Percentiles rank a stretch among this genome's conserved stretches.
These are phyloP conservation scores for Eucalyptus cloeziana DNA, from an alignment of 345 rosid species.

Conservation along the genomic window DNA sequence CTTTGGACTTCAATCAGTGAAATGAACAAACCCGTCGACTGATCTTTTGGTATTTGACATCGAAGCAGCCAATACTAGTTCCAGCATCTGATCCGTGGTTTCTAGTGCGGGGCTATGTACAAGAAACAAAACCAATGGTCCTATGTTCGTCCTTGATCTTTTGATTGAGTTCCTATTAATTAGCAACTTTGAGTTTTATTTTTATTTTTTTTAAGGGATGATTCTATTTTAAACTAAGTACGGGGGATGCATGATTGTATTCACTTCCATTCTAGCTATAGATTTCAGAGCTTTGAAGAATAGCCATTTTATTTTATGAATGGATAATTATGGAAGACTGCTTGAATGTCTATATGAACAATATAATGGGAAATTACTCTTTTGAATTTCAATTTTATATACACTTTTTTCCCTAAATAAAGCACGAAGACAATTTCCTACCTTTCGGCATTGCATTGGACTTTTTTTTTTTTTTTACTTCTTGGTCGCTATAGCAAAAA, in stretches of 20 bases:
- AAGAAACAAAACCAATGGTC: background rate
- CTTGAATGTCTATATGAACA: background rate
- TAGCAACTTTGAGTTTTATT: no score
- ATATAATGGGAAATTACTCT: background rate
- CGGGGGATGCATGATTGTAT: background rate
- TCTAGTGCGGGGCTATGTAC: accelerated
- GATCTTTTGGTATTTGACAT: background rate
- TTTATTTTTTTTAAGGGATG: background rate
- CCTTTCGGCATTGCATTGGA: background rate
- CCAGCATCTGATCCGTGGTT: background rate
- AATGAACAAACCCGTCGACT: background rate
- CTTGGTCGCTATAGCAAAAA: background rate
- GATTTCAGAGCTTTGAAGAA: background rate
- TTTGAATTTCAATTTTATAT: background rate
- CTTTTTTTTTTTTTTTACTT: background rate
- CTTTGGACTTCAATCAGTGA: accelerated
- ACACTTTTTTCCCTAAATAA: background rate
- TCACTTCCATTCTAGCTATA: background rate
- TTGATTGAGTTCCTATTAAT: background rate
- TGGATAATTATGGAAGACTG: background rate
- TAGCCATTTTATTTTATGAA: background rate
- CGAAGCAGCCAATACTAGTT: background rate
- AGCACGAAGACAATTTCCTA: background rate
- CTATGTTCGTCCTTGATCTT: background rate
- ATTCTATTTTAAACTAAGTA: background rate